phyloP scores from a whole-genome alignment of 768 basidiomycete species.

The Trametes coccinea region DNA sequence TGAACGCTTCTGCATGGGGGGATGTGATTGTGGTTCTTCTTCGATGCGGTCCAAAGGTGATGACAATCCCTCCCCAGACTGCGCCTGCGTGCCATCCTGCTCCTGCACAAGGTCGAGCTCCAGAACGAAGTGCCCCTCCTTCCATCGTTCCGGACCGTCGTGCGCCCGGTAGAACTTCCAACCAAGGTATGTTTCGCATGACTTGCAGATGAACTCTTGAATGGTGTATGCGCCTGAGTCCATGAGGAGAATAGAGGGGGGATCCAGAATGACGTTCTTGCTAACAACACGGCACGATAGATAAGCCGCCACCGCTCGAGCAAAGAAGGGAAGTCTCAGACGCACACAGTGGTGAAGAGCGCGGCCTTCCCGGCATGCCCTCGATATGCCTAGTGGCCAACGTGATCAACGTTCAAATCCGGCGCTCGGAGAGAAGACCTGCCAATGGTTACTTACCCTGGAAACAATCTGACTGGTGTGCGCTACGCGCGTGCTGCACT shows the following conservation, averaged over 20 bases:
- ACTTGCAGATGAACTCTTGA: constrained; percentile 53
- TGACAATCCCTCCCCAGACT: constrained; percentile 38
- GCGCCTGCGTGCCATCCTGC: constrained; percentile 35
- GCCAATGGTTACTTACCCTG: constrained; percentile 17
- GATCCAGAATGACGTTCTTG: constrained; percentile 45
- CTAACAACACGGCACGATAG: constrained; percentile 31
- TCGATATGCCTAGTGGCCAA: constrained; percentile 41
- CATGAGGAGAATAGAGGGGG: constrained; percentile 58
- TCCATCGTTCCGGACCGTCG: constrained; percentile 60
- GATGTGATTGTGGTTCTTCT: constrained; percentile 33
- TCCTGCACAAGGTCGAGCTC: constrained; percentile 41
- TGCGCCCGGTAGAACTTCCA: constrained; percentile 64
- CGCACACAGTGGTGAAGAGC: constrained; percentile 57
- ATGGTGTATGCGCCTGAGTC: constrained; percentile 63
- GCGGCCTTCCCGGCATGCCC: constrained; percentile 62
- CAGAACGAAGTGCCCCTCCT: constrained; percentile 58
- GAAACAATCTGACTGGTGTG: constrained; percentile 22
- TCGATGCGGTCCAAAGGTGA: constrained; percentile 31
- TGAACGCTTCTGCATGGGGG: constrained; percentile 9
- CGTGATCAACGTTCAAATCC: neutral
- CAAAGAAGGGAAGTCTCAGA: constrained; percentile 6
- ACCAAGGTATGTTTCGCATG: constrained; percentile 55
- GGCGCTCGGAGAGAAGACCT: neutral
- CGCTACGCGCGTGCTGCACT: constrained; percentile 15
- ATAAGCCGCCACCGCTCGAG: neutral